Conservation (phyloP, 139 green algal genomes). For the Dunaliella primolecta region DNA sequence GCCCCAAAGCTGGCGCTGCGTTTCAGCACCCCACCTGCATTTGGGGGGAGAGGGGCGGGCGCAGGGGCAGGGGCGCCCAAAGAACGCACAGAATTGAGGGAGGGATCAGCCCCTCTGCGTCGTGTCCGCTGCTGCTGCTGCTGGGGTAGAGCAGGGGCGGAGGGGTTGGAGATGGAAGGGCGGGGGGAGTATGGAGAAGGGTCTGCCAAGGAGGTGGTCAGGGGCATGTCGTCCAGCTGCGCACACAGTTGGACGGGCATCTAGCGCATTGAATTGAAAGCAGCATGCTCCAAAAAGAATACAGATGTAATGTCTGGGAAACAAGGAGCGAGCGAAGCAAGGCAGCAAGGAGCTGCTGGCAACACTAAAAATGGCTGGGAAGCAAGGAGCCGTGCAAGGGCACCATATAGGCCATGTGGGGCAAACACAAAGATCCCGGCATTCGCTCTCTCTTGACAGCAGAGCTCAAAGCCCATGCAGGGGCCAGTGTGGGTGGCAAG, state of each 20-base stretch:
- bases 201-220: background rate
- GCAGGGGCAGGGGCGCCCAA: background rate
- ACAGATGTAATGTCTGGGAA: too few species aligned
- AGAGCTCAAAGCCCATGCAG: background rate
- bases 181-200: background rate
- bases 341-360: background rate
- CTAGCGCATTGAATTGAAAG: background rate
- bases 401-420: too few species aligned
- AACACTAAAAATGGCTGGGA: background rate
- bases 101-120: background rate
- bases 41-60: background rate
- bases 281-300: too few species aligned
- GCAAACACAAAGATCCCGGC: too few species aligned
- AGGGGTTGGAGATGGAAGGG: background rate
- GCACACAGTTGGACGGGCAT: background rate
- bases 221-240: background rate
- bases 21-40: background rate
- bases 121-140: background rate
- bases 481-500: background rate
- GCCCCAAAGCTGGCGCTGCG: constrained; percentile 1
- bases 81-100: background rate
- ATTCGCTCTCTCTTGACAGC: too few species aligned
- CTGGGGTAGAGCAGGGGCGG: background rate
- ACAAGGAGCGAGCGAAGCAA: background rate
- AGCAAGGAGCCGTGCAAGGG: too few species aligned